Base-by-base conservation (phyloP, 495 filamentous ascomycete genomes). In the Pyronema omphalodes region DNA sequence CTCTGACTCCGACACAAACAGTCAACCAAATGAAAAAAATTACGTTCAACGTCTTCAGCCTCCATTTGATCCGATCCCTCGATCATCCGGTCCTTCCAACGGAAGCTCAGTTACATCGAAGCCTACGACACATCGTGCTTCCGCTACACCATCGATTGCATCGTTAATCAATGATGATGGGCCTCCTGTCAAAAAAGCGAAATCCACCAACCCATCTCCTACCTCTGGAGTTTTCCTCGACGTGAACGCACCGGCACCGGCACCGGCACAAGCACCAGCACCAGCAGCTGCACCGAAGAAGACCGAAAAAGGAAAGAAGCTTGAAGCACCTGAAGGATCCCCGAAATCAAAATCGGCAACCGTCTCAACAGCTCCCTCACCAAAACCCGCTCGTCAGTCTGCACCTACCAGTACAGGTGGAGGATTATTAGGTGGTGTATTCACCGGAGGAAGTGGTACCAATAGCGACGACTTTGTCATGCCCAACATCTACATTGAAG, bases 401-500 rank as follows among this genome's bases (percentile, higher is more conserved):
- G 55, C 56, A 17, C 49, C 62, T 44, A 58, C 58, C 11, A 46
- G 62, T 15, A 54, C 62, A 44, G 63, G 63, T 7, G 65, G 61
- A 41, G 63, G 63, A 40, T 53, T 66, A 34, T 37, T 66, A 17
- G 52, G 55, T 14, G 52, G 58, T 18, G 59, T 59, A 9, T 44
- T 65, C 8, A 48, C 53, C 12, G 58, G 59, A 11, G 50, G 59
- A 15, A 48, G 36, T 11, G 51, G 51, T 11, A 55, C 51, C 23
- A 44, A 34, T 7, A 55, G 65, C 7, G 39, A 55, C 14, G 59
- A 76, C 63, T 68, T 61, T 6, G 59, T 71, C 9, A 79, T 82
- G 18, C 84, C 87, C 2, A 93, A 81, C 45, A 93, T 98, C 55
- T 73, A 93, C 54, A 70, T 98, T 1, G 79, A 86, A 50, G 77